Evolutionary conservation across 371 early-diverging fungal genomes (phyloP), one percentile per base, ranked within the genome.

Genomic region (Haplosporangium sp.): DNA sequence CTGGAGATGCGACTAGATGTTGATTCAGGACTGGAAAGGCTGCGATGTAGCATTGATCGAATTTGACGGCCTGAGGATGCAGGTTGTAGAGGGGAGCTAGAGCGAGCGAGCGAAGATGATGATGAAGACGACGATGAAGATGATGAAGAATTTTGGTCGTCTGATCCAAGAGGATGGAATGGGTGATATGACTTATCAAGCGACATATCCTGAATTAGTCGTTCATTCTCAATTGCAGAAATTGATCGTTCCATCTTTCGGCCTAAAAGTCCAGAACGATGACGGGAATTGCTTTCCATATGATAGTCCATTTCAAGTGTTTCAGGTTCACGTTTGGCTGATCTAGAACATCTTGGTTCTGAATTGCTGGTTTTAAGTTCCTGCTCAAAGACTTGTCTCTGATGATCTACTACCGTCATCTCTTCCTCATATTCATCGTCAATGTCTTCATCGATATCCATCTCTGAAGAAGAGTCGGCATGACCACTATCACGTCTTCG

Each of bases 401-500:
- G 5, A n/a, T 53, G 48, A 50, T 57, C 58, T 11, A 53, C 8
- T 4, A 42, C 61, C 58, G 53, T 57, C 68, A 60, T 63, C 11
- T 71, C 63, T 19, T 71, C 65, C 27, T 74, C 77, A 10, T 65
- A 60, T 15, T 76, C 69, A 42, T 77, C 68, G 1, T 38, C 63
- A 10, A 45, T 45, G 44, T 77, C 78, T 1, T 70, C 71, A 39
- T 78, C 79, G 8, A 78, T 57, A 48, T 78, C 79, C 79, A 78
- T 78, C 20, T 78, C 79, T 6, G 79, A 78, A 0, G 79, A 73
- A 0, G 79, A 78, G 17, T 78, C 74, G 17, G 69, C 74, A 57
- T 78, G 79, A 1, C 79, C 79, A 35, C 79, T 78, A 8, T 78
- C 79, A 4, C 79, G 74, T 59, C 79, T 47, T 17, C 71, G 67